Percentiles rank a stretch among this genome's conserved stretches.
phyloP scores from a whole-genome alignment of 257 asterid species.

The Salvia miltiorrhiza region DNA sequence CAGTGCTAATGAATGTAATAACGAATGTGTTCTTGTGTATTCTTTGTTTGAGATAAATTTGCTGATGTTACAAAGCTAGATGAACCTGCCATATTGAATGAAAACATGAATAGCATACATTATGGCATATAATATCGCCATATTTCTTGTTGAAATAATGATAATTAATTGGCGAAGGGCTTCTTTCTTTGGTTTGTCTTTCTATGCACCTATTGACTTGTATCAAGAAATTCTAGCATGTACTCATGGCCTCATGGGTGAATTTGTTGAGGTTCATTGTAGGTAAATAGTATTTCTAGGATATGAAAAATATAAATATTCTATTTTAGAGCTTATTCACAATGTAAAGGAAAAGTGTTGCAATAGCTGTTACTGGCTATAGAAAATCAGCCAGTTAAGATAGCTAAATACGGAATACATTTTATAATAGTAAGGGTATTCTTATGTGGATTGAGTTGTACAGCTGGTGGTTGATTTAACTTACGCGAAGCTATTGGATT shows the following conservation, averaged over 20 bases:
- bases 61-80: neutral
- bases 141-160: neutral
- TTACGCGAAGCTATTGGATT: neutral
- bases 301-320: neutral
- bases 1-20: neutral
- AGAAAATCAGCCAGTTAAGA: neutral
- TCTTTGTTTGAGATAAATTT: conserved; percentile 8
- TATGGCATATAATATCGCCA: neutral
- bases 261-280: neutral
- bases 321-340: neutral
- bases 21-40: neutral
- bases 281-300: neutral
- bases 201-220: neutral
- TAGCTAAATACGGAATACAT: neutral
- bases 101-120: neutral
- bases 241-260: neutral
- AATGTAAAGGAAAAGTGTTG: neutral
- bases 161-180: neutral
- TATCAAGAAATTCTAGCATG: neutral
- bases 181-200: neutral
- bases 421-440: neutral
- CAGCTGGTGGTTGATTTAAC: neutral
- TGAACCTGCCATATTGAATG: neutral
- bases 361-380: neutral
- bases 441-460: neutral